phyloP scores from a whole-genome alignment of 805 yeast genomes.

The Dipodascus geniculatus region DNA sequence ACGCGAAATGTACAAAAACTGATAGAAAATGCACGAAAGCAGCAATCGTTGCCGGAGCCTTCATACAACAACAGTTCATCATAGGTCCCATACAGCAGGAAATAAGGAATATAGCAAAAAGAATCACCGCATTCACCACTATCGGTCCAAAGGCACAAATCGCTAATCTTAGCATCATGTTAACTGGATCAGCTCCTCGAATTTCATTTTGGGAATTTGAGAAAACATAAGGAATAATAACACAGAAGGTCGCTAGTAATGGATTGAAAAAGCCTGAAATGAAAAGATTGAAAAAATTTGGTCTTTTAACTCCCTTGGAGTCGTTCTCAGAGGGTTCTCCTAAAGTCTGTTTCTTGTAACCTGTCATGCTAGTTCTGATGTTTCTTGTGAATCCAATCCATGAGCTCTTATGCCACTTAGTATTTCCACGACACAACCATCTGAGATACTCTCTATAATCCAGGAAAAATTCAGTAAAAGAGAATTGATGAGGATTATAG shows the following conservation, averaged over 20 bases:
- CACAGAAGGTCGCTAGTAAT: constrained; percentile 43
- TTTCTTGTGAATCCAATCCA: constrained; percentile 59
- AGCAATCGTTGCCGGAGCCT: constrained; percentile 43
- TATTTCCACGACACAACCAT: constrained; percentile 65
- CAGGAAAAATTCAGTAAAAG: constrained; percentile 77
- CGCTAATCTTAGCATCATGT: constrained; percentile 43
- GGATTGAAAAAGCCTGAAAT: constrained; percentile 61
- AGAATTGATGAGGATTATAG: constrained; percentile 90
- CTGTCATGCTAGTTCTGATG: constrained; percentile 70
- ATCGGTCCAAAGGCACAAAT: constrained; percentile 24
- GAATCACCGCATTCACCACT: constrained; percentile 13
- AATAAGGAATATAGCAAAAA: constrained; percentile 28
- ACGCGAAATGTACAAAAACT: constrained; percentile 39
- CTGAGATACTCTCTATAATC: constrained; percentile 75
- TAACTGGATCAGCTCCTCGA: constrained; percentile 28
- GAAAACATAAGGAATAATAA: constrained; percentile 49
- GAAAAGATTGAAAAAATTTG: constrained; percentile 56
- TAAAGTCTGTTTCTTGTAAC: constrained; percentile 55
- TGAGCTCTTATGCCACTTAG: constrained; percentile 40
- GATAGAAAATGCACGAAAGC: constrained; percentile 42
- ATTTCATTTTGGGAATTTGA: constrained; percentile 69
- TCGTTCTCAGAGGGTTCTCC: constrained; percentile 39
- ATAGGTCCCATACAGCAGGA: constrained; percentile 46
- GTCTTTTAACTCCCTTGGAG: constrained; percentile 43
- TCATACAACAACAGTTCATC: constrained; percentile 81